Percentiles rank a stretch among this genome's conserved stretches.
Conservation (phyloP, 2,329 filamentous ascomycete species). For the Penicillium sp. region DNA sequence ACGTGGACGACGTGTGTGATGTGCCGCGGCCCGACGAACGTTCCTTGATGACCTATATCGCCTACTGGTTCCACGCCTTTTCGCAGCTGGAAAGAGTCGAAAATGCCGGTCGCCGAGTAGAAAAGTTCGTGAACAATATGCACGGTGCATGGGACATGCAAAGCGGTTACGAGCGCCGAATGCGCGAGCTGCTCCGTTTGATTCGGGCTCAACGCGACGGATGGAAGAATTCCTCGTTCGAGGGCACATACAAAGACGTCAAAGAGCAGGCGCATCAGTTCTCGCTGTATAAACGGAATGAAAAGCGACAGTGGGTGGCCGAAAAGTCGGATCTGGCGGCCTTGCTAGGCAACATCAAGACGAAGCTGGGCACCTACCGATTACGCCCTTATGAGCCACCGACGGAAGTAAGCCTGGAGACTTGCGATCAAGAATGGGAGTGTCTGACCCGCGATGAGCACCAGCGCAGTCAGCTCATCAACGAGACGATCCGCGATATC, state of each 20-base stretch:
- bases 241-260: conserved; percentile 88
- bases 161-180: conserved; percentile 87
- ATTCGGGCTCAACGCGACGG: conserved; percentile 70
- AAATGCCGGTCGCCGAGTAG: conserved; percentile 90
- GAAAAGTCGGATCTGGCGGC: conserved; percentile 96
- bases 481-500: conserved; percentile 97
- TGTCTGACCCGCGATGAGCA: conserved; percentile 79
- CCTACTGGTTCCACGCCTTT: conserved; percentile 99
- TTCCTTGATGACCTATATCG: conserved; percentile 98
- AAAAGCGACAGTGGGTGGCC: conserved; percentile 93
- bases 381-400: conserved; percentile 89
- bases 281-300: conserved; percentile 81
- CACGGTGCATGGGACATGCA: conserved; percentile 99
- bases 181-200: conserved; percentile 74
- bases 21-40: conserved; percentile 94
- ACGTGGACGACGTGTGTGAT: conserved; percentile 97
- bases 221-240: conserved; percentile 80
- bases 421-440: conserved; percentile 79
- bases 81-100: conserved; percentile 99
- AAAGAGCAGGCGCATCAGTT: conserved; percentile 83
- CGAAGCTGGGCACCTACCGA: conserved; percentile 92
- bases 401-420: conserved; percentile 74
- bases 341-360: conserved; percentile 96
- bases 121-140: conserved; percentile 99
- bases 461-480: conserved; percentile 86